Conservation (phyloP, 1,284 basidiomycete species). For the Heterobasidion annosum region DNA sequence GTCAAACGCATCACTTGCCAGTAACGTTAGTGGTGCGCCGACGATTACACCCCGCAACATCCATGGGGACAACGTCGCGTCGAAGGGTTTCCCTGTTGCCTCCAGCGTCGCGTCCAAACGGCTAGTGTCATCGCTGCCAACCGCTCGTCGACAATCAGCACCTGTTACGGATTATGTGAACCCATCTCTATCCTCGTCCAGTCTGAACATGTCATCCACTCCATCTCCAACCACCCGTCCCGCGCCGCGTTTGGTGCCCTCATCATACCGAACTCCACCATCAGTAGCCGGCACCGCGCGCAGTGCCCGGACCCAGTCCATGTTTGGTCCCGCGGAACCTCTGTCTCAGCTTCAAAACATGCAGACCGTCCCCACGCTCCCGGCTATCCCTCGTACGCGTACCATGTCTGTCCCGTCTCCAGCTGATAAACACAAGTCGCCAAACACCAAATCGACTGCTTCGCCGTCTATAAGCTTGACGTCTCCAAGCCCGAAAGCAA, state of each 20-base stretch:
- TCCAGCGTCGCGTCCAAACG: constrained; percentile 13
- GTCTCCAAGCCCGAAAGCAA: constrained; percentile 15
- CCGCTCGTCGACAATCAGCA: constrained; percentile 13
- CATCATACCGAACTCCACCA: constrained; percentile 6
- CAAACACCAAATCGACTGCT: constrained; percentile 16
- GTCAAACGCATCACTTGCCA: constrained; percentile 22
- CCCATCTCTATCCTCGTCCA: constrained; percentile 6
- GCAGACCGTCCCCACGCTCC: constrained; percentile 17
- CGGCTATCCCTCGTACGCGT: constrained; percentile 26
- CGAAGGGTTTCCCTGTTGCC: constrained; percentile 22
- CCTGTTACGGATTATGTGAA: constrained; percentile 3
- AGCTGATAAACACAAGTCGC: constrained; percentile 11
- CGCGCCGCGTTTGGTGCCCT: constrained; percentile 1
- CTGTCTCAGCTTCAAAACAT: constrained; percentile 11
- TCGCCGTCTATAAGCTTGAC: constrained; percentile 16
- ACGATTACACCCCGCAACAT: constrained; percentile 28
- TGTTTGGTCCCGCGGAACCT: constrained; percentile 16
- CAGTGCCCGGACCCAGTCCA: constrained; percentile 16
- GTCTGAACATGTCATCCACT: constrained; percentile 6
- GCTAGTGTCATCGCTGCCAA: constrained; percentile 15
- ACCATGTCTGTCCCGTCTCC: constrained; percentile 18
- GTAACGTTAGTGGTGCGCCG: constrained; percentile 24
- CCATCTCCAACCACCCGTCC: constrained; percentile 3
- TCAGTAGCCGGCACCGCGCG: constrained; percentile 7
- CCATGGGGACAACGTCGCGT: constrained; percentile 15